A percentile compares a stretch with the other conserved stretches of the same genome.
Evolutionary conservation across 148 eudicot genomes (phyloP).

Genomic region (Vaccinium corymbosum): DNA sequence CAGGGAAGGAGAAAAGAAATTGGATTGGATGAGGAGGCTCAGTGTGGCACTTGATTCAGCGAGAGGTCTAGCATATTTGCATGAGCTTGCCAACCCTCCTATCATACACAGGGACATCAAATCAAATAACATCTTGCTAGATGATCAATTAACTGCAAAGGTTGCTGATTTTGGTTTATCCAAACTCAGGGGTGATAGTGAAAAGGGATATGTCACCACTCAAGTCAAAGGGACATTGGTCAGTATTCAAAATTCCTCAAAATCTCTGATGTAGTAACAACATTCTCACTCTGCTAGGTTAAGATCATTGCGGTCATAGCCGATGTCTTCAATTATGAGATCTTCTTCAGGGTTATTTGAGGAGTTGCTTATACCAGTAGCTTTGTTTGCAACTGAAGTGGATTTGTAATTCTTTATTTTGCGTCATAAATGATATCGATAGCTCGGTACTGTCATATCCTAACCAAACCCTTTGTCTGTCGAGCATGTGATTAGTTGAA

Average conservation of each 20-base stretch:
- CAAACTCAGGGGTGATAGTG: conserved; percentile 35
- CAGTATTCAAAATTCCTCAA: conserved; percentile 16
- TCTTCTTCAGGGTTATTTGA: not conserved
- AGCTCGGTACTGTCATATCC: not conserved
- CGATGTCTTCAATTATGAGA: not conserved
- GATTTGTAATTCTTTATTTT: not conserved
- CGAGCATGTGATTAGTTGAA: not conserved
- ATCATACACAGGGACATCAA: conserved; percentile 37
- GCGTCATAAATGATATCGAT: not conserved
- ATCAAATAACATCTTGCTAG: conserved; percentile 45
- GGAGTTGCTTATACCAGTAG: not conserved
- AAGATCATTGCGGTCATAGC: not conserved
- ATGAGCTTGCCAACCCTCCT: conserved; percentile 22
- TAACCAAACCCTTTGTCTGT: not conserved
- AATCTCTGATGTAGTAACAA: not conserved
- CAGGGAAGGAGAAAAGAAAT: conserved; percentile 10
- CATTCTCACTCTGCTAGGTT: not conserved
- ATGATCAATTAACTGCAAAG: conserved; percentile 26
- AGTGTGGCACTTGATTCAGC: conserved; percentile 15
- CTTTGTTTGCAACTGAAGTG: not conserved
- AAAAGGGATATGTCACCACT: conserved; percentile 41
- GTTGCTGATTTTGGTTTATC: conserved; percentile 60
- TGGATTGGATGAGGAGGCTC: conserved; percentile 20
- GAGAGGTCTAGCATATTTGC: conserved; percentile 17
- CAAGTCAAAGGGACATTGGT: conserved; percentile 70